Percentiles rank a stretch among this genome's conserved stretches.
Evolutionary conservation across 2,329 filamentous ascomycete species (phyloP).

Genomic region (Microsporum canis): DNA sequence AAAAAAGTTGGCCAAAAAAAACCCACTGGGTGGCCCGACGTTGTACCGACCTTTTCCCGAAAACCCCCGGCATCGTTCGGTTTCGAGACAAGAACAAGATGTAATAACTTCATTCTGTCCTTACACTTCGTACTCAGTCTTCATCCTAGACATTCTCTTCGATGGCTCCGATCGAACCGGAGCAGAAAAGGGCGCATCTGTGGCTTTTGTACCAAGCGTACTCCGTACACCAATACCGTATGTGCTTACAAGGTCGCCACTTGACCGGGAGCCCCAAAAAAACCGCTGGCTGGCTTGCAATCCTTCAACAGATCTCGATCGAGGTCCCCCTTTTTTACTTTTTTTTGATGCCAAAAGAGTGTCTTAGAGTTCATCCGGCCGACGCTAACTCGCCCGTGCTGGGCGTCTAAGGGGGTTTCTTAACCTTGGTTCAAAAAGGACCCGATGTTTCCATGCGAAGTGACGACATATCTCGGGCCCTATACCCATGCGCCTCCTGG

Average conservation of each 20-base stretch:
- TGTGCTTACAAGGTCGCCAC: neutral
- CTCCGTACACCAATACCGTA: too few relatives aligned
- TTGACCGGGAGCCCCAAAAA: neutral
- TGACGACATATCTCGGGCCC: neutral
- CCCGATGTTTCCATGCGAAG: neutral
- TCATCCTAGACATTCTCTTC: neutral
- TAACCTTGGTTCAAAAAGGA: slow-evolving; percentile 1
- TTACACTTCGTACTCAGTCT: neutral
- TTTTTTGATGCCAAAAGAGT: neutral
- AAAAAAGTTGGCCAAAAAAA: neutral
- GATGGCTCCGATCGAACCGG: neutral
- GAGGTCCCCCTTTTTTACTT: neutral
- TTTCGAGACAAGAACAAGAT: neutral
- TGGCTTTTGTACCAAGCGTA: too few relatives aligned
- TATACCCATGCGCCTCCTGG: neutral
- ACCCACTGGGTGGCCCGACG: neutral
- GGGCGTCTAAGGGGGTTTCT: neutral
- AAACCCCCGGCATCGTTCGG: neutral
- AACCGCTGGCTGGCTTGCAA: too few relatives aligned
- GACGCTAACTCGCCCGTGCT: neutral
- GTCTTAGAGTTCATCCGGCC: neutral
- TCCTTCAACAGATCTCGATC: neutral
- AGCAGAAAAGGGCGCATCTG: too few relatives aligned
- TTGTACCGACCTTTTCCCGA: neutral
- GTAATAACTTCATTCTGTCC: neutral